phyloP scores from a whole-genome alignment of 2,329 filamentous ascomycete species.

The Aspergillus aculeatus region DNA sequence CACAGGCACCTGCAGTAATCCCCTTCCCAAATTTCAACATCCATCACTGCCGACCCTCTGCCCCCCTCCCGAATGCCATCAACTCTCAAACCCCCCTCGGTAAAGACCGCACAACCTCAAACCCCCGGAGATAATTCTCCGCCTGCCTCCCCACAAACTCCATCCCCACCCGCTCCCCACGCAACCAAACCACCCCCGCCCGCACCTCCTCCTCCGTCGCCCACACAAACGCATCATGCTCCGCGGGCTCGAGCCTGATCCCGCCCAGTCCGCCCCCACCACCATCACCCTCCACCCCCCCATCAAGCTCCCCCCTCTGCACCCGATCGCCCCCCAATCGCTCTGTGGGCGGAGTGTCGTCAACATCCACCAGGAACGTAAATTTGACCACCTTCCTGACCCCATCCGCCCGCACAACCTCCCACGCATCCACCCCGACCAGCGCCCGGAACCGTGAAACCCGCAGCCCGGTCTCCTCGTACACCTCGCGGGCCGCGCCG shows the following conservation, averaged over 20 bases:
- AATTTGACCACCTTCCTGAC: background rate
- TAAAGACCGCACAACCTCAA: background rate
- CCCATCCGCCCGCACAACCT: background rate
- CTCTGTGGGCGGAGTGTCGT: no score
- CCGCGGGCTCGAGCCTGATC: slow-evolving; percentile 40
- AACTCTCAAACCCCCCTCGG: no score
- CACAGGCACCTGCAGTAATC: no score
- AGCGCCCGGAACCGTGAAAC: slow-evolving; percentile 29
- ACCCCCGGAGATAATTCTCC: background rate
- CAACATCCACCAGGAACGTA: background rate
- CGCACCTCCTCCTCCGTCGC: slow-evolving; percentile 35
- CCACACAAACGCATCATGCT: slow-evolving; percentile 40
- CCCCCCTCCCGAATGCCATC: no score
- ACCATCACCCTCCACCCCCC: background rate
- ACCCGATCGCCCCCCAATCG: background rate
- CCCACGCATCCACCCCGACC: background rate
- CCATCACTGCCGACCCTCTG: no score
- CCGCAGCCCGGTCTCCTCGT: slow-evolving; percentile 52
- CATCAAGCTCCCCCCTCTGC: background rate
- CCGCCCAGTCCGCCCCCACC: slow-evolving; percentile 24
- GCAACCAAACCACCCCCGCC: slow-evolving; percentile 8
- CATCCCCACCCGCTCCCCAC: background rate
- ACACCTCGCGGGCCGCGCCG: slow-evolving; percentile 50
- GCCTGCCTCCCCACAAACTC: background rate
- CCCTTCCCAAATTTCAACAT: no score